These are phyloP conservation scores for Zalerion maritima DNA, from an alignment of 495 filamentous ascomycete species.

Conservation along the genomic window DNA sequence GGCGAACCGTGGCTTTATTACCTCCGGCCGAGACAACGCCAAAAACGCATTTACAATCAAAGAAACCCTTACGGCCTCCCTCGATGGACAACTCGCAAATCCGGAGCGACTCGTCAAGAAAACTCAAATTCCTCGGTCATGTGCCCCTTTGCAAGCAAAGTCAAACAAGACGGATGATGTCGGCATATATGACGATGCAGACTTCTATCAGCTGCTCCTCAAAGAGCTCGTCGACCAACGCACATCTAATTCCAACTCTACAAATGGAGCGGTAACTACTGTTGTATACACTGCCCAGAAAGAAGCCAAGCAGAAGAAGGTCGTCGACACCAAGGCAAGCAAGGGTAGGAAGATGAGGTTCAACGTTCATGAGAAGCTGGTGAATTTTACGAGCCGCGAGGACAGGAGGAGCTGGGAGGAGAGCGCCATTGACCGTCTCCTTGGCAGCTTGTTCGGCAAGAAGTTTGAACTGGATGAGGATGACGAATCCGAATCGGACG, in stretches of 20 bases:
- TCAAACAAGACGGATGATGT: conserved; percentile 34
- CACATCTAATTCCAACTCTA: conserved; percentile 40
- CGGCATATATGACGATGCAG: conserved; percentile 73
- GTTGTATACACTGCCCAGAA: conserved; percentile 50
- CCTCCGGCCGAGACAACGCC: conserved; percentile 40
- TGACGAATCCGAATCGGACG: conserved; percentile 36
- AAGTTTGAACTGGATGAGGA: conserved; percentile 61
- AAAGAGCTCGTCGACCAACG: conserved; percentile 86
- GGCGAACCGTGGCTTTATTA: conserved; percentile 31
- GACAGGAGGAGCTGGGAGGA: conserved; percentile 64
- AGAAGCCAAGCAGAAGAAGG: conserved; percentile 67
- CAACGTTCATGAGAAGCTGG: conserved; percentile 88
- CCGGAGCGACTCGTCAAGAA: conserved; percentile 50
- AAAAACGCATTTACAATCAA: conserved; percentile 26
- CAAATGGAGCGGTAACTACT: conserved; percentile 27
- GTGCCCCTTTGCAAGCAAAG: conserved; percentile 51
- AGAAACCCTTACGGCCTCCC: conserved; percentile 53
- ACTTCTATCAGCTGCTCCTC: conserved; percentile 83
- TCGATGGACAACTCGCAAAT: conserved; percentile 61
- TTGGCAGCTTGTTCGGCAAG: conserved; percentile 74
- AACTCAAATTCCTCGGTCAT: conserved; percentile 53
- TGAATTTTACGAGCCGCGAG: conserved; percentile 96
- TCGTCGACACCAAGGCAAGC: conserved; percentile 84
- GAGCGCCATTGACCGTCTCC: conserved; percentile 70
- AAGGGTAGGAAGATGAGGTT: conserved; percentile 90